Evolutionary conservation across 2,329 filamentous ascomycete genomes (phyloP).

Genomic region (Bipolaris victoriae): DNA sequence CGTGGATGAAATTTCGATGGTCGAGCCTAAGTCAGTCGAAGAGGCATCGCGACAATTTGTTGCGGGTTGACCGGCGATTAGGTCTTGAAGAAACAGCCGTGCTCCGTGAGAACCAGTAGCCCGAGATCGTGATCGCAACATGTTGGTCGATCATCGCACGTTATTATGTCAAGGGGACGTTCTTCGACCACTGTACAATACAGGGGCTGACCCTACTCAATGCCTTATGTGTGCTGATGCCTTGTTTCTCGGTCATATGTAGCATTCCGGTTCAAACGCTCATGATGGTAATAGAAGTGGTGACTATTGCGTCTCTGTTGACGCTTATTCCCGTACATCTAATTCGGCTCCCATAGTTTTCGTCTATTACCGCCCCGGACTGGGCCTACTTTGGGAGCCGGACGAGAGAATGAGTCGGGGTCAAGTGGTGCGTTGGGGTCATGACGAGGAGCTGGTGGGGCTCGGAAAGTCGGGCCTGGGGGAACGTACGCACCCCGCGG

Average conservation of each 20-base stretch:
- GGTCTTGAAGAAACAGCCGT: constrained; percentile 2
- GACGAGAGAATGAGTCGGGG: constrained; percentile 49
- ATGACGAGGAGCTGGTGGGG: constrained; percentile 35
- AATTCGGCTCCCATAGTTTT: constrained; percentile 52
- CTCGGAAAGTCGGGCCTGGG: constrained; percentile 35
- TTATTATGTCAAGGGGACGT: constrained; percentile 1
- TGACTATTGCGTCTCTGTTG: constrained; percentile 10
- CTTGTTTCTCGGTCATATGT: constrained; percentile 4
- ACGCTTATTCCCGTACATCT: constrained; percentile 19
- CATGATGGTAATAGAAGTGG: constrained; percentile 5
- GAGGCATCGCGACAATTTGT: constrained; percentile 9
- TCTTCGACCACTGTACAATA: constrained; percentile 2
- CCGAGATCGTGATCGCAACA: background rate
- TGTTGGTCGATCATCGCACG: background rate
- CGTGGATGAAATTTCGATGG: background rate
- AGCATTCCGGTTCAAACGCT: constrained; percentile 8
- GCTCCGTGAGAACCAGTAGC: constrained; percentile 6
- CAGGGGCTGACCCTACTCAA: constrained; percentile 6
- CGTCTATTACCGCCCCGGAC: constrained; percentile 44
- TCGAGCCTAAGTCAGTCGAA: constrained; percentile 4
- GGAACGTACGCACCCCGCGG: constrained; percentile 42
- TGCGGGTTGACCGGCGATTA: constrained; percentile 1
- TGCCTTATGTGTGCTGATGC: background rate
- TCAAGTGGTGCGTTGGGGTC: constrained; percentile 49
- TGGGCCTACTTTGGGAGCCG: constrained; percentile 35